Evolutionary conservation across 1,284 basidiomycete genomes (phyloP).

Genomic region (Hortiboletus rubellus): DNA sequence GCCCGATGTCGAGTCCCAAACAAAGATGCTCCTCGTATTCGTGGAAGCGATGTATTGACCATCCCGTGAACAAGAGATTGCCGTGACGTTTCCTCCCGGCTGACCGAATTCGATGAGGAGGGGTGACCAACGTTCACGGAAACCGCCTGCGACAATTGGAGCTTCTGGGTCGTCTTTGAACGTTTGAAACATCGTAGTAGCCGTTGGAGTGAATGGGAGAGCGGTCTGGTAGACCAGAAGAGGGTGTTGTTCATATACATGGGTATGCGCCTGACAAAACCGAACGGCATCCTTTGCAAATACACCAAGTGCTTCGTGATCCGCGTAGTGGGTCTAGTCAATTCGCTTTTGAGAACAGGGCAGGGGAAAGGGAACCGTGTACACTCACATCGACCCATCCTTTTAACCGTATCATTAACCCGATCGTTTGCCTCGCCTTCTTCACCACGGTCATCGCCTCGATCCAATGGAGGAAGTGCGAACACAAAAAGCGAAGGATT

Average conservation of each 20-base stretch:
- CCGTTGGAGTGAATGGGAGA: conserved; percentile 35
- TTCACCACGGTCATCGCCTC: conserved; percentile 32
- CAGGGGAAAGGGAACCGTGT: neutral
- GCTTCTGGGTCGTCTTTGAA: conserved; percentile 28
- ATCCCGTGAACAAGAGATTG: conserved; percentile 28
- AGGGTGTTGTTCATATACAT: conserved; percentile 36
- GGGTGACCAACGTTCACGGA: conserved; percentile 34
- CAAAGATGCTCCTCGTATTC: conserved; percentile 16
- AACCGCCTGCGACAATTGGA: conserved; percentile 31
- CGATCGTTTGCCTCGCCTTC: conserved; percentile 36
- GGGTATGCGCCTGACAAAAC: conserved; percentile 34
- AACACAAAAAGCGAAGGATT: conserved; percentile 21
- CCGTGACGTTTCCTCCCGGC: conserved; percentile 14
- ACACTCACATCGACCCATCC: conserved; percentile 32
- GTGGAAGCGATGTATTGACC: conserved; percentile 35
- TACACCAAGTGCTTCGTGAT: conserved; percentile 17
- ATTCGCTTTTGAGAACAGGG: conserved; percentile 2
- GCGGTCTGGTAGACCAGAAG: conserved; percentile 37
- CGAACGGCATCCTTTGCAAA: conserved; percentile 31
- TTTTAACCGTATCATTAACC: conserved; percentile 24
- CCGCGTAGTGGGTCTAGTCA: conserved; percentile 13
- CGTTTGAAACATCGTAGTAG: conserved; percentile 23
- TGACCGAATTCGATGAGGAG: conserved; percentile 33
- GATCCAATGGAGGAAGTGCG: conserved; percentile 37
- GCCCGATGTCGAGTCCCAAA: conserved; percentile 36